Base-by-base conservation (phyloP, 2,329 filamentous ascomycete species). In the Fusarium foetens region DNA sequence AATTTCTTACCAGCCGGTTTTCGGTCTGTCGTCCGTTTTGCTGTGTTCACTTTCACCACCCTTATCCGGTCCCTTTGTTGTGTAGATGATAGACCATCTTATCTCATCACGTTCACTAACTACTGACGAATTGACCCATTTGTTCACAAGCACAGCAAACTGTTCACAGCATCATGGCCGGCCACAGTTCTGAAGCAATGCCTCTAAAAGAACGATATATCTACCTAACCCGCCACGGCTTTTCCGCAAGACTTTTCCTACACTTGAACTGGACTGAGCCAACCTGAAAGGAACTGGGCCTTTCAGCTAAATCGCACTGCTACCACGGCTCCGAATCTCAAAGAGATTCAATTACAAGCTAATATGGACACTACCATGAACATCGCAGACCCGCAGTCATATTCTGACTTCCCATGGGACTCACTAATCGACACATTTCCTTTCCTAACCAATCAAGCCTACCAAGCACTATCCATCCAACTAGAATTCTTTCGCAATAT, bases 341-440 rank as follows among this genome's bases (percentile, higher is more conserved):
- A n/a, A 33, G 6, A 27, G 7, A 3, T 2, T 17, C 6, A 2
- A 14, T 7, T 0, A 10, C 14, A 35, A n/a, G 4, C 29, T 3
- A 27, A 3, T 1, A 48, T 29, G 36, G 51, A 49, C 8, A 9
- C 12, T 5, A 9, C 14, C 7, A 31, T 45, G 51, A 17, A 19
- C 8, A 41, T 23, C 16, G 41, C 35, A 46, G 14, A 11, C 2
- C 31, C 12, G 1, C 8, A 8, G 7, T 25, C 33, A 29, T 16
- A 19, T 4, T 10, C 10, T 27, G 25, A 38, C 21, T 7, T 61
- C 2, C n/a, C 29, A 0, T 53, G 14, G 19, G 33, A 39, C 5
- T 17, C 9, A 3, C 6, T 55, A 1, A 17, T 33, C 6, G 33
- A 51, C 1, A 25, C 36, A 5, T 58, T 42, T 8, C 36, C n/a